Percentiles rank a stretch among this genome's conserved stretches.
These are phyloP conservation scores for Gracilaria domingensis DNA, from an alignment of 23 red algal genomes.

Conservation along the genomic window DNA sequence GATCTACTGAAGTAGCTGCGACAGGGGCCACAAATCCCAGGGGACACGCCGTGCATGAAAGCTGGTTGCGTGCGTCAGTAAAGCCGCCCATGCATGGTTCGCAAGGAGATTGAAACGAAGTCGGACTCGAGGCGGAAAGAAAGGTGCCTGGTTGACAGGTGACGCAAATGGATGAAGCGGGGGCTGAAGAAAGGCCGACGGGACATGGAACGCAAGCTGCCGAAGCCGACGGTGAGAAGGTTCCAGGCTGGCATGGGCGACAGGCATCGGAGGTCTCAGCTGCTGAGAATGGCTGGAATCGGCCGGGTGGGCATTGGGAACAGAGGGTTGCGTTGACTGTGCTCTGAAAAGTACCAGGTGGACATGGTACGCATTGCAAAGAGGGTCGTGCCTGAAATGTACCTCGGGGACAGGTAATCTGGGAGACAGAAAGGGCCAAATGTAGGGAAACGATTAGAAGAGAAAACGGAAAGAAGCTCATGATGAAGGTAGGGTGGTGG, in stretches of 20 bases:
- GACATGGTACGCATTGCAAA: conserved; percentile 31
- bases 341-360: conserved; percentile 7
- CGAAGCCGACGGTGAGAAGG: conserved; percentile 14
- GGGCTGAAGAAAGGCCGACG: background rate
- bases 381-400: conserved; percentile 23
- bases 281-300: conserved; percentile 22
- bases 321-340: conserved; percentile 5
- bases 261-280: conserved; percentile 7
- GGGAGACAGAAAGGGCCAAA: background rate
- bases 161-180: background rate
- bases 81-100: conserved; percentile 3
- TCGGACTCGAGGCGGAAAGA: background rate
- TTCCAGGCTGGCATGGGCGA: conserved; percentile 22
- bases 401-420: conserved; percentile 5
- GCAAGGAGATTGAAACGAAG: conserved; percentile 2
- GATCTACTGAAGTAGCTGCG: conserved; percentile 2
- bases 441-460: background rate
- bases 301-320: background rate
- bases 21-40: conserved; percentile 1
- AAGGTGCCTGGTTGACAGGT: conserved; percentile 20
- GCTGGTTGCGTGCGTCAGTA: conserved; percentile 3
- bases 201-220: conserved; percentile 14
- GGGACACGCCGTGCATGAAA: background rate
- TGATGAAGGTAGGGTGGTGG: background rate
- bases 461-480: background rate